A percentile compares a stretch with the other conserved stretches of the same genome.
Evolutionary conservation across 129 eudicot species (phyloP).

Genomic region (Heracleum sosnowskyi): DNA sequence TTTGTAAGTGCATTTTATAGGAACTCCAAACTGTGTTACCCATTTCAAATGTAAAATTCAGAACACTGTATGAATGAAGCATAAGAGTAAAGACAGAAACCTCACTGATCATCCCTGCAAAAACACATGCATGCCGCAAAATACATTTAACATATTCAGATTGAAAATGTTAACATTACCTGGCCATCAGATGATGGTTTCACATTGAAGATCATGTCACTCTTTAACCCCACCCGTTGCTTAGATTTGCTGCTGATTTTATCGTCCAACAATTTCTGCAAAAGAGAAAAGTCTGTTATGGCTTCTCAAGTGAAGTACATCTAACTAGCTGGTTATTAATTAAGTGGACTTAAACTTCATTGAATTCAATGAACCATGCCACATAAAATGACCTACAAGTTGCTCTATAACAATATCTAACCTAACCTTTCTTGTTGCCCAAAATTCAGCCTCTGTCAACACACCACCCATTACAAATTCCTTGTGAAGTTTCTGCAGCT

Average conservation of each 20-base stretch:
- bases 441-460: slow-evolving; percentile 82
- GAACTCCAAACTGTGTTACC: not conserved
- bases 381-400: not conserved
- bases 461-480: slow-evolving; percentile 74
- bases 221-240: slow-evolving; percentile 81
- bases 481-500: slow-evolving; percentile 91
- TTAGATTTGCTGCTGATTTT: slow-evolving; percentile 42
- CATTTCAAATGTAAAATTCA: not conserved
- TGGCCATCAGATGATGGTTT: slow-evolving; percentile 96
- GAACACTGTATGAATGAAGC: not conserved
- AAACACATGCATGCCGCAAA: not conserved
- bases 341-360: not conserved
- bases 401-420: slow-evolving; percentile 17
- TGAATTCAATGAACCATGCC: not conserved
- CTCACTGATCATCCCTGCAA: not conserved
- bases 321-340: slow-evolving; percentile 1
- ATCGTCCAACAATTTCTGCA: slow-evolving; percentile 89
- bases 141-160: not conserved
- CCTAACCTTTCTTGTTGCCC: slow-evolving; percentile 99
- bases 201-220: slow-evolving; percentile 73
- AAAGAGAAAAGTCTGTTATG: slow-evolving; percentile 24
- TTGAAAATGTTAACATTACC: slow-evolving; percentile 35
- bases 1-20: not conserved
- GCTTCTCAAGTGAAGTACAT: slow-evolving; percentile 14
- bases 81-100: not conserved